phyloP scores from a whole-genome alignment of 805 yeast species.

The Maudiozyma saulgeensis region DNA sequence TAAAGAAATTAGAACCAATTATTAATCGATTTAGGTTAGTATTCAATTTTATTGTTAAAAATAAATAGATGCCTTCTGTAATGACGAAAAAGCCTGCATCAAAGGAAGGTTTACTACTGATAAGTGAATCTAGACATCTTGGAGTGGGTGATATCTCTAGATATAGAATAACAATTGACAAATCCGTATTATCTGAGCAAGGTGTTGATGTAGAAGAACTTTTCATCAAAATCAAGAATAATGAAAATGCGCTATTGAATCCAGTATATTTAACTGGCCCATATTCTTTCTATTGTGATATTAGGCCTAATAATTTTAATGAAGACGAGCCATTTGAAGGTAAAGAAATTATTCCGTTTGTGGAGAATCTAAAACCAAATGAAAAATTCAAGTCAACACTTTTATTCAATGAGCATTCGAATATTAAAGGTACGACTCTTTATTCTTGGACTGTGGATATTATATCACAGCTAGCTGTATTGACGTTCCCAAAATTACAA shows the following conservation, averaged over 20 bases:
- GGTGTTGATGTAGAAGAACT: conserved; percentile 8
- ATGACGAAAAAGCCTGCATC: neutral
- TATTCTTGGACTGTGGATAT: conserved; percentile 78
- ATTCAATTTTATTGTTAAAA: neutral
- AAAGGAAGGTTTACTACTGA: conserved; percentile 11
- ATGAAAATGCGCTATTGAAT: conserved; percentile 60
- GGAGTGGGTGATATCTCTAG: conserved; percentile 26
- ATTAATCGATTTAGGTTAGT: neutral
- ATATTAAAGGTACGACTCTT: conserved; percentile 15
- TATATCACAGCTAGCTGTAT: conserved; percentile 68
- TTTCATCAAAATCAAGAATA: conserved; percentile 52
- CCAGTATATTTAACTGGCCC: conserved; percentile 91
- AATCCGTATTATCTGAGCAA: conserved; percentile 7
- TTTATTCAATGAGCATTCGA: conserved; percentile 35
- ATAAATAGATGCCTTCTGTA: neutral
- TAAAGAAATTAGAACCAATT: neutral
- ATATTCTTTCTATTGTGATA: conserved; percentile 72
- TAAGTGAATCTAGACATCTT: conserved; percentile 14
- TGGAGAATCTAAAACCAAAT: conserved; percentile 59
- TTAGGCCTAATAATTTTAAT: conserved; percentile 56
- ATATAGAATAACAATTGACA: conserved; percentile 18
- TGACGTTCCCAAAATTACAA: conserved; percentile 55
- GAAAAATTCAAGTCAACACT: conserved; percentile 53
- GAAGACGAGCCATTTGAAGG: conserved; percentile 34
- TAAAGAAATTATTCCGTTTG: conserved; percentile 35